These are phyloP conservation scores for Echium plantagineum DNA, from an alignment of 257 asterid genomes.

Conservation along the genomic window DNA sequence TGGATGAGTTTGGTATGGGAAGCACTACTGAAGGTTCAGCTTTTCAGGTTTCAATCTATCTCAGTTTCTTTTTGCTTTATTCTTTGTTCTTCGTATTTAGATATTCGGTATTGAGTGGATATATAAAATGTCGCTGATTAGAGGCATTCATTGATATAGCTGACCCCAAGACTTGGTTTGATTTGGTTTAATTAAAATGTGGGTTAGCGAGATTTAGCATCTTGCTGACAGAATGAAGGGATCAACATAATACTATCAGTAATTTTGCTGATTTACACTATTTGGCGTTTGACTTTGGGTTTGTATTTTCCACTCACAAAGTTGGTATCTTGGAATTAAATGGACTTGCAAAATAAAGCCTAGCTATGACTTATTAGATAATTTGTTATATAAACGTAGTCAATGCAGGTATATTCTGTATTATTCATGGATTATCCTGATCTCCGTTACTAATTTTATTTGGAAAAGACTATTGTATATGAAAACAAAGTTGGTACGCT, in stretches of 20 bases:
- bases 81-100: not conserved
- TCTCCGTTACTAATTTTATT: not conserved
- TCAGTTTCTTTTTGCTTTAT: constrained; percentile 2
- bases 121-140: not conserved
- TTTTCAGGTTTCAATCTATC: constrained; percentile 37
- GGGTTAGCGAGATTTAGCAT: not conserved
- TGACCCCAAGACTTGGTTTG: too few species aligned
- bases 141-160: too few species aligned
- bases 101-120: not conserved
- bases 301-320: not conserved
- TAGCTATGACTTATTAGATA: not conserved
- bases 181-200: too few species aligned
- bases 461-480: constrained; percentile 1
- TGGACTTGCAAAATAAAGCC: not conserved
- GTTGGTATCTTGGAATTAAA: not conserved
- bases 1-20: constrained; percentile 99
- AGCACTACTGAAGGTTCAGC: constrained; percentile 92
- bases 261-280: too few species aligned
- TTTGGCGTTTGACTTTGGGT: not conserved
- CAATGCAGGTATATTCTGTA: too few species aligned
- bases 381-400: not conserved
- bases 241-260: not conserved
- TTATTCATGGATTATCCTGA: not conserved
- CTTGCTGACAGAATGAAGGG: not conserved
- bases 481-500: constrained; percentile 6